Evolutionary conservation across 768 basidiomycete species (phyloP).

Genomic region (Boletus edulis): DNA sequence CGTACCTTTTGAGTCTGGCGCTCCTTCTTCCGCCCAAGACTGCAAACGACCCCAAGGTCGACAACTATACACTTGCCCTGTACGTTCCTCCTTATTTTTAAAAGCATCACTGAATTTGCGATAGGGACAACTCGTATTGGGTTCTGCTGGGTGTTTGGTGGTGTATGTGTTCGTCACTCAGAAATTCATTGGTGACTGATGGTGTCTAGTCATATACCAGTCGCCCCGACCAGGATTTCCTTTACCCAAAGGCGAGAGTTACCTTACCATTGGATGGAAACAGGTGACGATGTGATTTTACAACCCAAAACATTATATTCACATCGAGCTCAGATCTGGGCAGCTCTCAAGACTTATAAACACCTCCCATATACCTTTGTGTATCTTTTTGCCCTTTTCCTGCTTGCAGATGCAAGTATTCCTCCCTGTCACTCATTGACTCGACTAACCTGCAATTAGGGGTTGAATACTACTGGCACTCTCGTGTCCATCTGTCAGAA

Average conservation of each 20-base stretch:
- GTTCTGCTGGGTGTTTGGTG: slow-evolving; percentile 83
- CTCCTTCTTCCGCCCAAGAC: slow-evolving; percentile 55
- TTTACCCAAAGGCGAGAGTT: slow-evolving; percentile 72
- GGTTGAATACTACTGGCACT: slow-evolving; percentile 76
- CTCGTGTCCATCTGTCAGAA: slow-evolving; percentile 78
- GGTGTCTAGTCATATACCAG: slow-evolving; percentile 68
- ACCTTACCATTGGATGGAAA: slow-evolving; percentile 84
- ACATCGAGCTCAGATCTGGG: slow-evolving; percentile 58
- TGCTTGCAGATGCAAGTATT: slow-evolving; percentile 67
- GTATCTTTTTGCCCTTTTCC: slow-evolving; percentile 73
- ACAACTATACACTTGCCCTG: slow-evolving; percentile 75
- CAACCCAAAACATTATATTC: not conserved
- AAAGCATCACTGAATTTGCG: not conserved
- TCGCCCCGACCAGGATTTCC: slow-evolving; percentile 80
- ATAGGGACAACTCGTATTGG: slow-evolving; percentile 72
- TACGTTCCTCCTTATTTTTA: slow-evolving; percentile 31
- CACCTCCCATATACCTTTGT: slow-evolving; percentile 79
- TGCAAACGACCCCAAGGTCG: slow-evolving; percentile 52
- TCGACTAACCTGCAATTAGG: slow-evolving; percentile 39
- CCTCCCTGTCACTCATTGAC: not conserved
- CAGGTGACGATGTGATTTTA: slow-evolving; percentile 44
- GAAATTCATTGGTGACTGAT: not conserved
- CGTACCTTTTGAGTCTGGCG: slow-evolving; percentile 63
- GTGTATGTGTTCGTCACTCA: slow-evolving; percentile 49
- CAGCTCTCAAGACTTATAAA: slow-evolving; percentile 65